Evolutionary conservation across 2,329 filamentous ascomycete species (phyloP).

Genomic region (Mollisia scopiformis): DNA sequence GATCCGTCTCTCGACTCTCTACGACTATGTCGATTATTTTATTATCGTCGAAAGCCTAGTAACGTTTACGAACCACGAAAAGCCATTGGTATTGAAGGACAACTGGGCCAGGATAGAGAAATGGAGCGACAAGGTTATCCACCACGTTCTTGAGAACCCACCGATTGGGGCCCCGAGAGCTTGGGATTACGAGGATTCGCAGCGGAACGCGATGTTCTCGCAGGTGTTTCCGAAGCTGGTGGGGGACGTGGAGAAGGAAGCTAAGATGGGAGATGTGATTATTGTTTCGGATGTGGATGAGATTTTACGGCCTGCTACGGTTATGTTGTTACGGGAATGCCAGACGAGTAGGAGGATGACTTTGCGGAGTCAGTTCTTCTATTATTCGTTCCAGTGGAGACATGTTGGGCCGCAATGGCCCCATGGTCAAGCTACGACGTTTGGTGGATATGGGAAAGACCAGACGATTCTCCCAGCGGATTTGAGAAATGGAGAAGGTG

Average conservation of each 20-base stretch:
- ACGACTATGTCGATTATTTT: conserved; percentile 65
- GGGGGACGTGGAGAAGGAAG: conserved; percentile 35
- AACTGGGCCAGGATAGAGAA: conserved; percentile 54
- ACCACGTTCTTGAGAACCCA: conserved; percentile 53
- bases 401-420: conserved; percentile 42
- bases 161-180: conserved; percentile 42
- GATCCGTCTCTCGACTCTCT: conserved; percentile 61
- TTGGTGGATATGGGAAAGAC: conserved; percentile 41
- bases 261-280: conserved; percentile 44
- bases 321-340: conserved; percentile 41
- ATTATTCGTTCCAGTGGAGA: conserved; percentile 44
- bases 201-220: conserved; percentile 59
- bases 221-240: conserved; percentile 49
- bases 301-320: conserved; percentile 41
- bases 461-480: conserved; percentile 45
- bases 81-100: conserved; percentile 55
- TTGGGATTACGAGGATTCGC: conserved; percentile 56
- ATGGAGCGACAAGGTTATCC: conserved; percentile 64
- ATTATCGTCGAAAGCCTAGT: conserved; percentile 61
- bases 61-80: conserved; percentile 60
- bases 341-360: conserved; percentile 38
- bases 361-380: conserved; percentile 40
- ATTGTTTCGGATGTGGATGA: conserved; percentile 51
- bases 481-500: conserved; percentile 39
- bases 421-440: conserved; percentile 50